Percentiles rank a stretch among this genome's conserved stretches.
These are phyloP conservation scores for Sugiyamaella grinbergsii DNA, from an alignment of 1,139 yeast genomes.

Conservation along the genomic window DNA sequence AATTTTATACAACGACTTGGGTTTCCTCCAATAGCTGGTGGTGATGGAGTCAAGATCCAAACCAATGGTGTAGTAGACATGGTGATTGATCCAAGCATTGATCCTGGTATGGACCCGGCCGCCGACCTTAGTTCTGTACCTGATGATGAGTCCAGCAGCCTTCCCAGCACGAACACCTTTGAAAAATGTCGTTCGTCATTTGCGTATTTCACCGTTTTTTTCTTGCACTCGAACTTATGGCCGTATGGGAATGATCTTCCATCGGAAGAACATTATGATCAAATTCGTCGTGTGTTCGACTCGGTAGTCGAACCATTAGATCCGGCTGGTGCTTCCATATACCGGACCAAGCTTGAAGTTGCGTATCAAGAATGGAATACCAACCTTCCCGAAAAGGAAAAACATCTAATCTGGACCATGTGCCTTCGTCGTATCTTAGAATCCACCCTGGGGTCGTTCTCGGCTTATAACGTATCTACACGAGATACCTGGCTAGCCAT, in stretches of 20 bases:
- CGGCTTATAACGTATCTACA: constrained; percentile 48
- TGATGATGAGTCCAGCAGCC: too few species aligned
- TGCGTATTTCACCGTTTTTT: constrained; percentile 51
- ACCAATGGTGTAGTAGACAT: too few species aligned
- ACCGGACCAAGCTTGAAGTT: constrained; percentile 8
- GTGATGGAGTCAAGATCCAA: not conserved
- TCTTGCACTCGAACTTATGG: constrained; percentile 50
- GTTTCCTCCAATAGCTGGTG: constrained; percentile 43
- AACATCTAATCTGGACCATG: constrained; percentile 34
- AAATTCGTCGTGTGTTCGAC: not conserved
- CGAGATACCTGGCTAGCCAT: constrained; percentile 46
- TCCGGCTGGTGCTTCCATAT: constrained; percentile 5
- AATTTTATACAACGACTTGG: constrained; percentile 45
- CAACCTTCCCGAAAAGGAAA: constrained; percentile 11
- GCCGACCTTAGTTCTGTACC: too few species aligned
- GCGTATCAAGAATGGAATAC: constrained; percentile 17
- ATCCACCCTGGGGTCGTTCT: constrained; percentile 46
- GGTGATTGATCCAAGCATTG: too few species aligned
- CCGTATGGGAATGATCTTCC: constrained; percentile 36
- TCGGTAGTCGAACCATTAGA: constrained; percentile 3
- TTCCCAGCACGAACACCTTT: not conserved
- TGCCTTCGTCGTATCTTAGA: constrained; percentile 45
- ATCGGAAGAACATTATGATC: constrained; percentile 11
- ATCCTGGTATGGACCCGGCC: too few species aligned
- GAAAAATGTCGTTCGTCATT: constrained; percentile 41